phyloP scores from a whole-genome alignment of 371 early-diverging fungal species.

The Encephalitozoon cuniculi region DNA sequence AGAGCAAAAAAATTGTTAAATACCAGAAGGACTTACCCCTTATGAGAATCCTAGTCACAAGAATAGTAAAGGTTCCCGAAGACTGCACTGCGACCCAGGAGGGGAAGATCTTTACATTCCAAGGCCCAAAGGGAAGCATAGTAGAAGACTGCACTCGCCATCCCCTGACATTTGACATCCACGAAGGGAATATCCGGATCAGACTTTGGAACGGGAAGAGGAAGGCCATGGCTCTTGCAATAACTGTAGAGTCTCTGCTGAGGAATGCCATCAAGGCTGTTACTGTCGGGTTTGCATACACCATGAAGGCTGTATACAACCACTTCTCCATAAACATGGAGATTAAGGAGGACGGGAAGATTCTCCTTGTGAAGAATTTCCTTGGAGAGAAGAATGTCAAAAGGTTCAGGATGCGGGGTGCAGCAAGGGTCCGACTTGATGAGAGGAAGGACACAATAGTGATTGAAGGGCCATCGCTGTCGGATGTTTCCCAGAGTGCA shows the following conservation, averaged over 20 bases:
- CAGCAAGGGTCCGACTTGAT: conserved; percentile 70
- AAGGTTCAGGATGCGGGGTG: conserved; percentile 78
- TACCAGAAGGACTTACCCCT: conserved; percentile 6
- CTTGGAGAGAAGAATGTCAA: conserved; percentile 90
- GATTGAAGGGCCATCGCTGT: conserved; percentile 84
- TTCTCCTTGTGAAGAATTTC: conserved; percentile 87
- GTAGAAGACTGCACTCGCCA: conserved; percentile 83
- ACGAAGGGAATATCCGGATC: conserved; percentile 66
- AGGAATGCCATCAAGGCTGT: conserved; percentile 95
- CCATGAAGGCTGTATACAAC: conserved; percentile 95
- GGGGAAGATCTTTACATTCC: conserved; percentile 54
- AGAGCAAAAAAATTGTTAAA: neutral
- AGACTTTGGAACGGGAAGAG: conserved; percentile 89
- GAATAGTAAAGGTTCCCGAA: conserved; percentile 59
- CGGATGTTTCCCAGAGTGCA: conserved; percentile 88
- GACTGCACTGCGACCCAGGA: conserved; percentile 53
- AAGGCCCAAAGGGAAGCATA: conserved; percentile 69
- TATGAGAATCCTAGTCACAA: conserved; percentile 53
- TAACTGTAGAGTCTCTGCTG: conserved; percentile 86
- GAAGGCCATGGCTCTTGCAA: conserved; percentile 92
- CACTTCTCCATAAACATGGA: conserved; percentile 99
- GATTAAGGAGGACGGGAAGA: conserved; percentile 70
- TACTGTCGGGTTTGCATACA: conserved; percentile 95
- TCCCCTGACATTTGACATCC: conserved; percentile 75
- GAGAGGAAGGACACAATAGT: conserved; percentile 87